These are phyloP conservation scores for Telfairia occidentalis DNA, from an alignment of 331 rosid genomes.

Conservation along the genomic window DNA sequence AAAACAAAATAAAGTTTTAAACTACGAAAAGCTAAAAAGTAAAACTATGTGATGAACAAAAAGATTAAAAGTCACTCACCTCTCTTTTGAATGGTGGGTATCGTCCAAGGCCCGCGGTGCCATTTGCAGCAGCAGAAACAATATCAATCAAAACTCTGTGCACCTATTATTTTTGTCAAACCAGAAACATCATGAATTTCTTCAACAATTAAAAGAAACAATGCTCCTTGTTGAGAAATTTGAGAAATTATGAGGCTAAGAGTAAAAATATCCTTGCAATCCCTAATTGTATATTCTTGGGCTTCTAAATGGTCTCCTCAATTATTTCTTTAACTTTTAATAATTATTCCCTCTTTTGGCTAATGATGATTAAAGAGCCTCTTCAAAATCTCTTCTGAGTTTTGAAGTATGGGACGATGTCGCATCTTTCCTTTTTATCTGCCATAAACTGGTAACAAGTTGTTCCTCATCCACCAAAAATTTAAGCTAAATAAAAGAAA, in stretches of 20 bases:
- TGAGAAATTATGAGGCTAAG: neutral
- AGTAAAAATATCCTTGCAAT: neutral
- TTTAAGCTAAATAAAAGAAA: neutral
- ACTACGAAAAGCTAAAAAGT: neutral
- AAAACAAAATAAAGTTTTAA: neutral
- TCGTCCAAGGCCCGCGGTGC: slow-evolving; percentile 97
- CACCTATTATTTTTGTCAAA: slow-evolving; percentile 40
- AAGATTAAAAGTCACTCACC: slow-evolving; percentile 27
- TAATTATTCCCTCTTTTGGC: neutral
- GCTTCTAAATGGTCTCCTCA: neutral
- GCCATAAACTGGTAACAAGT: neutral
- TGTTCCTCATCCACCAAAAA: neutral
- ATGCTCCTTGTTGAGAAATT: neutral
- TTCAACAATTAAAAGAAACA: neutral
- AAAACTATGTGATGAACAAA: neutral
- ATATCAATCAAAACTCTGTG: slow-evolving; percentile 85
- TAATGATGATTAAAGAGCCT: neutral
- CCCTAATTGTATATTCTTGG: neutral
- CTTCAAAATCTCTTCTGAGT: neutral
- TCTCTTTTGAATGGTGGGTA: slow-evolving; percentile 98
- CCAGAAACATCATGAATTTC: slow-evolving; percentile 1
- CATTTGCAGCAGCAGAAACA: slow-evolving; percentile 86
- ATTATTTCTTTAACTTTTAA: neutral
- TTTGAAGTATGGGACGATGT: neutral
- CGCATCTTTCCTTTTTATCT: neutral